Evolutionary conservation across 306 rosid genomes (phyloP), one percentile per base, ranked within the genome.

Genomic region (Sicyos baderoa): DNA sequence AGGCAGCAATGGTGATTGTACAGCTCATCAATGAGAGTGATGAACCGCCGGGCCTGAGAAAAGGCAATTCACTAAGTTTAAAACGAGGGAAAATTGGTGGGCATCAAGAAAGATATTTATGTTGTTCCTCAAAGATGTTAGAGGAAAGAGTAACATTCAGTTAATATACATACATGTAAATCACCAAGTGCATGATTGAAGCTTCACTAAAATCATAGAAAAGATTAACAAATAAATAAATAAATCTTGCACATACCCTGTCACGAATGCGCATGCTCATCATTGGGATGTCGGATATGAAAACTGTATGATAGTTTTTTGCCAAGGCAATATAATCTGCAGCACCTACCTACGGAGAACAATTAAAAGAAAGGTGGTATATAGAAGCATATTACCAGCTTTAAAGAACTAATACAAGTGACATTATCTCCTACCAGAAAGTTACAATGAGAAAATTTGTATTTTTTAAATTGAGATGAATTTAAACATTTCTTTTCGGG

Each of bases 241-340:
- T 29, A 29, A 29, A 29, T 3, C 37, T 9, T 71, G 50, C 23
- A 19, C 42, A 73, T 82, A 92, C 98, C 98, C 88, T 86, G 84
- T 92, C 98, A 56, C 98, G 80, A 54, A 86, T 87, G 58, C 89
- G 91, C 96, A 92, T 89, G 67, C 98, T 92, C 98, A 92, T 92
- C 63, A 71, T 50, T 63, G 98, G 98, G 76, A 92, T 89, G 78
- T 82, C 82, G 73, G 89, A 86, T 78, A 92, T 81, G 85, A 92
- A 89, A 65, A 92, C 82, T 18, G 96, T 92, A 77, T 92, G 98
- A 78, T 78, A 89, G 79, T 86, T 89, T 76, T 89, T 91, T 25
- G 98, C 98, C 11, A 92, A 87, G 50, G 98, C 98, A 83, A 92
- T 92, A 79, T 92, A 92, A 74, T 92, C 98, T 37, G 98, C 98